Conservation (phyloP, 148 eudicot genomes). For the Rhododendron vialii region DNA sequence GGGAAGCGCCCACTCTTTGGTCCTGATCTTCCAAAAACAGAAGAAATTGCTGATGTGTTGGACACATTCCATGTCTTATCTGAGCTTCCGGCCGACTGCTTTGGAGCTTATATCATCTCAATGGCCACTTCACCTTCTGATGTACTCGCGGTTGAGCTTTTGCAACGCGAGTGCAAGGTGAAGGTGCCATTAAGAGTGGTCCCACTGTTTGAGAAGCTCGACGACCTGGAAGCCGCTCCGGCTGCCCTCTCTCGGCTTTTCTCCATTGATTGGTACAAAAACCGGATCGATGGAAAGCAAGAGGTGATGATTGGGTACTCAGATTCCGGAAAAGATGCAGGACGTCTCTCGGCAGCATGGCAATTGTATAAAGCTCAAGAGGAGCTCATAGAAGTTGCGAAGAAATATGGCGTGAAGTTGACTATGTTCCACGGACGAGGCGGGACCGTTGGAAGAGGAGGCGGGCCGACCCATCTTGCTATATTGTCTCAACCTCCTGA, state of each 20-base stretch:
- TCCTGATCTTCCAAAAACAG: constrained; percentile 84
- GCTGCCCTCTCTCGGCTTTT: constrained; percentile 88
- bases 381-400: constrained; percentile 88
- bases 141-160: constrained; percentile 92
- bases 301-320: constrained; percentile 99
- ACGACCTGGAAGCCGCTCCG: constrained; percentile 88
- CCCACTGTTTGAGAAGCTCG: constrained; percentile 93
- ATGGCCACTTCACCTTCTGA: constrained; percentile 98
- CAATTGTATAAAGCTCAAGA: constrained; percentile 94
- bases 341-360: constrained; percentile 97
- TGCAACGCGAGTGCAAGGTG: constrained; percentile 92
- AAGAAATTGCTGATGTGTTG: constrained; percentile 88
- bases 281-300: constrained; percentile 84
- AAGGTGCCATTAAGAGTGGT: constrained; percentile 80
- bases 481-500: constrained; percentile 98
- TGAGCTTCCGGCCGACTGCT: constrained; percentile 91
- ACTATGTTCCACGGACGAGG: constrained; percentile 99
- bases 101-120: constrained; percentile 94
- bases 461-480: constrained; percentile 98
- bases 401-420: constrained; percentile 77
- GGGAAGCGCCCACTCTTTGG: constrained; percentile 95
- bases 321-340: constrained; percentile 95
- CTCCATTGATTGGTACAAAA: constrained; percentile 82
- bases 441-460: constrained; percentile 98
- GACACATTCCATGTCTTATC: constrained; percentile 75